Evolutionary conservation across 2,329 filamentous ascomycete species (phyloP).

Genomic region (Fusarium zealandicum): DNA sequence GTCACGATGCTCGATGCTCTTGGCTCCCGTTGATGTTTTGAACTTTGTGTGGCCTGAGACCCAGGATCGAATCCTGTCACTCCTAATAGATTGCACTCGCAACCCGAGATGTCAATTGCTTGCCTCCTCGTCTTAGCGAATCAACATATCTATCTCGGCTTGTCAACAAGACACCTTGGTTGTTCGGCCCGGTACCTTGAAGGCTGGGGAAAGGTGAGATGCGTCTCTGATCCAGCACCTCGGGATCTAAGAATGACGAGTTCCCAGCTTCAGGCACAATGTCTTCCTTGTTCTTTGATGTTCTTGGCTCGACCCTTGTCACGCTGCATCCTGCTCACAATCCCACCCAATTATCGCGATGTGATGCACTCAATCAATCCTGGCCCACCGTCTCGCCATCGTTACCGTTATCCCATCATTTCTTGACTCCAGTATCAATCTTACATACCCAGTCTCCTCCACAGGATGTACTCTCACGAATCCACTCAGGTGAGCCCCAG

Average conservation of each 20-base stretch:
- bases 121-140: background rate
- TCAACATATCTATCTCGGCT: background rate
- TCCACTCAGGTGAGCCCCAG: slow-evolving; percentile 2
- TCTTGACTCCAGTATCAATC: background rate
- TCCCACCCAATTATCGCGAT: background rate
- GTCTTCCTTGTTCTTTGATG: background rate
- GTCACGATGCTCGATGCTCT: slow-evolving; percentile 17
- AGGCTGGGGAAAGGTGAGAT: slow-evolving; percentile 9
- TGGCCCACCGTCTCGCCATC: slow-evolving; percentile 19
- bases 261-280: background rate
- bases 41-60: background rate
- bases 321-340: background rate
- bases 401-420: slow-evolving; percentile 17
- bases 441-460: background rate
- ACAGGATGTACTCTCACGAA: slow-evolving; percentile 1
- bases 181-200: background rate
- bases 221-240: slow-evolving; percentile 7
- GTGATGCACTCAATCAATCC: background rate
- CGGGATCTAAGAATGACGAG: background rate
- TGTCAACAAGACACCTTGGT: background rate
- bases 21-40: slow-evolving; percentile 8
- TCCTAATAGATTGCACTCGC: slow-evolving; percentile 4
- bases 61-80: slow-evolving; percentile 5
- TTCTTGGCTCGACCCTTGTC: background rate
- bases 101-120: slow-evolving; percentile 7